Conservation (phyloP, 2,329 filamentous ascomycete species). For the Truncatella angustata region DNA sequence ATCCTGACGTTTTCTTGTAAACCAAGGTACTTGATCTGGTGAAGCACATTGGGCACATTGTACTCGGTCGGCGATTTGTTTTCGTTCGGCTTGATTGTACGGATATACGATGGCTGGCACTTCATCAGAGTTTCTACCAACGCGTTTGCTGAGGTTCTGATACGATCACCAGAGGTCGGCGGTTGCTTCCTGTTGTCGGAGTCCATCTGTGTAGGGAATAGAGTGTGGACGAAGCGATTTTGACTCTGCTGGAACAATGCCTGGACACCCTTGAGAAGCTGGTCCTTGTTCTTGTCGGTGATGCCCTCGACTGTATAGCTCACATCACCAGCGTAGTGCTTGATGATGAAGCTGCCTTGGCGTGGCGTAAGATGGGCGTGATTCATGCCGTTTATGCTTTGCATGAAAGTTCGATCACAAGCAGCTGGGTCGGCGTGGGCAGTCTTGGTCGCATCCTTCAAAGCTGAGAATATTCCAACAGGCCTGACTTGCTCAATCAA, state of each 20-base stretch:
- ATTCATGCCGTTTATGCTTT: slow-evolving; percentile 84
- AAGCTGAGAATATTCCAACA: slow-evolving; percentile 86
- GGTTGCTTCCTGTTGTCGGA: slow-evolving; percentile 94
- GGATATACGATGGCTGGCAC: slow-evolving; percentile 94
- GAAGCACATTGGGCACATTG: slow-evolving; percentile 85
- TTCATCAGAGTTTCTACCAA: slow-evolving; percentile 96
- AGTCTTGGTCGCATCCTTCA: slow-evolving; percentile 98
- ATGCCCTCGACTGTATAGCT: slow-evolving; percentile 93
- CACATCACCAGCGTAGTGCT: slow-evolving; percentile 98
- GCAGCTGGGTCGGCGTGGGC: slow-evolving; percentile 93
- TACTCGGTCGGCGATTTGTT: slow-evolving; percentile 96
- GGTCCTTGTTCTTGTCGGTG: slow-evolving; percentile 99
- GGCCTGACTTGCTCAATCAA: slow-evolving; percentile 90
- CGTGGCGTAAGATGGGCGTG: slow-evolving; percentile 89
- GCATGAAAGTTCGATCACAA: slow-evolving; percentile 94
- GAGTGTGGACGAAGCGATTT: slow-evolving; percentile 79
- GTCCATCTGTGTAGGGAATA: slow-evolving; percentile 93
- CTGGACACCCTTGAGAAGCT: slow-evolving; percentile 88
- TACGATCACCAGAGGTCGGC: slow-evolving; percentile 93
- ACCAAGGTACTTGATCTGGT: slow-evolving; percentile 98
- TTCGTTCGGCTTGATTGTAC: slow-evolving; percentile 98
- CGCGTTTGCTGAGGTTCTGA: slow-evolving; percentile 91
- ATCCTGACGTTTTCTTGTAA: slow-evolving; percentile 99
- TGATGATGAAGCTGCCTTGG: slow-evolving; percentile 96
- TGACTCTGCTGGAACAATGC: slow-evolving; percentile 81